Conservation (phyloP, 768 basidiomycete species). For the Neoboletus subvelutipes region DNA sequence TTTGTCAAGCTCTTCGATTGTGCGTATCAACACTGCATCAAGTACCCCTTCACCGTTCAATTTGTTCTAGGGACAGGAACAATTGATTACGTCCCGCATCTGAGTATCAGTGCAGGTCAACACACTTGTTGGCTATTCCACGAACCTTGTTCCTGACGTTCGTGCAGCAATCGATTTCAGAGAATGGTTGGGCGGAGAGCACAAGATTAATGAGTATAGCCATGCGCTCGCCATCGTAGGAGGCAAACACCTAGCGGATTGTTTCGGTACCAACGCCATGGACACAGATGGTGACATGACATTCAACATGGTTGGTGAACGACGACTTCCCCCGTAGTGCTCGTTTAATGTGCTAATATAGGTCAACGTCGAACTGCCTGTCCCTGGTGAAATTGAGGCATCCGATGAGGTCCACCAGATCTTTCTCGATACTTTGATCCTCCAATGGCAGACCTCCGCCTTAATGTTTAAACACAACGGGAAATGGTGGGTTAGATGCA, state of each 20-base stretch:
- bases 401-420: slow-evolving; percentile 14
- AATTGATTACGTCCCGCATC: slow-evolving; percentile 50
- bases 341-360: slow-evolving; percentile 8
- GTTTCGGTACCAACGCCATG: slow-evolving; percentile 62
- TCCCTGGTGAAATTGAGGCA: slow-evolving; percentile 27
- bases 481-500: slow-evolving; percentile 35
- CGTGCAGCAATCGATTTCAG: slow-evolving; percentile 68
- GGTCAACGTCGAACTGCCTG: slow-evolving; percentile 43
- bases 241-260: slow-evolving; percentile 55
- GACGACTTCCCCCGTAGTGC: not conserved
- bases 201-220: slow-evolving; percentile 67
- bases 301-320: slow-evolving; percentile 58
- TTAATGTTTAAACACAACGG: slow-evolving; percentile 24
- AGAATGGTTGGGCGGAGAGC: slow-evolving; percentile 71
- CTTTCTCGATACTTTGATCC: slow-evolving; percentile 17
- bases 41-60: not conserved
- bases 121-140: not conserved
- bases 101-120: slow-evolving; percentile 55
- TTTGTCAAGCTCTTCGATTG: slow-evolving; percentile 55
- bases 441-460: slow-evolving; percentile 22
- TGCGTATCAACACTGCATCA: slow-evolving; percentile 6
- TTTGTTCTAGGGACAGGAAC: slow-evolving; percentile 58
- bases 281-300: slow-evolving; percentile 62
- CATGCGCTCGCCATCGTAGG: slow-evolving; percentile 67
- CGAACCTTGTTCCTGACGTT: slow-evolving; percentile 4